Base-by-base conservation (phyloP, 768 basidiomycete species). In the Suillus placidus region DNA sequence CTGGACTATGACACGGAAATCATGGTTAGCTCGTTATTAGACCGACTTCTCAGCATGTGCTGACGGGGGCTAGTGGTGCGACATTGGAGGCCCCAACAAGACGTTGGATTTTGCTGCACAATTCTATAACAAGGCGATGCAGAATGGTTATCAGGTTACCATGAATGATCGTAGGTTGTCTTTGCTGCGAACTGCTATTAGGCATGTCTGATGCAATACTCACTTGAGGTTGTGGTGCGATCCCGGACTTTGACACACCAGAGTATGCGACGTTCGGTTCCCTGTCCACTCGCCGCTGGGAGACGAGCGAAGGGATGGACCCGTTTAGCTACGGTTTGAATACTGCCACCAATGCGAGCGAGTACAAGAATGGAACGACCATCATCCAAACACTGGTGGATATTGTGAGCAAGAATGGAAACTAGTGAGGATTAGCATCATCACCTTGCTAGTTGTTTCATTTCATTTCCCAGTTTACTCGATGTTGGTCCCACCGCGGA, bases 351-450 rank as follows among this genome's bases (percentile, higher is more conserved):
- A 71, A 76, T 61, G 73, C 77, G 1, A 71, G 69, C 23, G 68
- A 82, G 62, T 87, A 86, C 69, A 87, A 83, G 76, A 82, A 82
- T 61, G 82, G 79, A 0, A 74, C 82, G 2, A 79, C 79, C 14
- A 84, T 87, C 54, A 73, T 88, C 4, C 84, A 82, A 60, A 84
- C 79, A 0, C 69, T 87, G 61, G 81, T 85, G 35, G 86, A 88
- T 66, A 82, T 88, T 66, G 86, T 83, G 23, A 84, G 85, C 35
- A 88, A 88, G 77, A 85, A 86, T 65, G 87, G 88, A 14, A 87
- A 88, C 70, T 88, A 82, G 85, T 85, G 67, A 70, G 83, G 70
- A 8, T 30, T 42, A 13, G 0, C 57, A 30, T 20, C 26, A 7
- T 42, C 18, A 6, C 26, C 18, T 60, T 30, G 18, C 38, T 13